Conservation (phyloP, 345 rosid genomes). For the Populus nigra region DNA sequence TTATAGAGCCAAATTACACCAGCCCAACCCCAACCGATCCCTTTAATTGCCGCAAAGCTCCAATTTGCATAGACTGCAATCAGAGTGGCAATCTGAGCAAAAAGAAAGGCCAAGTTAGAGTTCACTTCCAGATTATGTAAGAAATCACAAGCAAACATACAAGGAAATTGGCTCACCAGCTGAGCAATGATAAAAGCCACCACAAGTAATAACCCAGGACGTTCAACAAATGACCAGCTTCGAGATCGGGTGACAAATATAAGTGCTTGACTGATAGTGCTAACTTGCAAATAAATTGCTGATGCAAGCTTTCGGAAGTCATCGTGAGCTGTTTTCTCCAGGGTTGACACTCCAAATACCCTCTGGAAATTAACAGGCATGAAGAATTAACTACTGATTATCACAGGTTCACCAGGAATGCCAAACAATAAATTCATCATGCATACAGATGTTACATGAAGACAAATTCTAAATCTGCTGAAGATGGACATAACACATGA, state of each 20-base stretch:
- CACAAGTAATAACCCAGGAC: slow-evolving; percentile 79
- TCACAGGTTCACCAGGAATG: neutral
- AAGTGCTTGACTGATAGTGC: slow-evolving; percentile 93
- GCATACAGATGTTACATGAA: slow-evolving; percentile 1
- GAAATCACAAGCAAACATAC: neutral
- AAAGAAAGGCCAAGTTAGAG: slow-evolving; percentile 8
- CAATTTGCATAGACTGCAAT: slow-evolving; percentile 94
- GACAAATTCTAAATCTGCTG: neutral
- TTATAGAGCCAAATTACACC: slow-evolving; percentile 98
- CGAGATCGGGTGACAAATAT: slow-evolving; percentile 95
- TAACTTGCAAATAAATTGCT: slow-evolving; percentile 93
- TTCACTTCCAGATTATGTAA: slow-evolving; percentile 4
- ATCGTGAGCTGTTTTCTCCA: slow-evolving; percentile 87
- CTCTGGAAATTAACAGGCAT: slow-evolving; percentile 45
- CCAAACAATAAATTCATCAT: neutral
- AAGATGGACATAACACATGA: neutral
- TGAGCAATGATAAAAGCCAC: slow-evolving; percentile 84
- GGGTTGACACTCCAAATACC: slow-evolving; percentile 73
- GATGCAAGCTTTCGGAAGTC: slow-evolving; percentile 94
- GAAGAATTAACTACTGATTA: slow-evolving; percentile 1
- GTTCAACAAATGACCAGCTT: slow-evolving; percentile 92
- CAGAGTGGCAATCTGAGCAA: slow-evolving; percentile 78
- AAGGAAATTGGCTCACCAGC: slow-evolving; percentile 54
- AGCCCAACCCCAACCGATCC: slow-evolving; percentile 99
- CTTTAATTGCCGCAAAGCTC: slow-evolving; percentile 95